Conservation (phyloP, 345 rosid genomes). For the Rhodamnia argentea region DNA sequence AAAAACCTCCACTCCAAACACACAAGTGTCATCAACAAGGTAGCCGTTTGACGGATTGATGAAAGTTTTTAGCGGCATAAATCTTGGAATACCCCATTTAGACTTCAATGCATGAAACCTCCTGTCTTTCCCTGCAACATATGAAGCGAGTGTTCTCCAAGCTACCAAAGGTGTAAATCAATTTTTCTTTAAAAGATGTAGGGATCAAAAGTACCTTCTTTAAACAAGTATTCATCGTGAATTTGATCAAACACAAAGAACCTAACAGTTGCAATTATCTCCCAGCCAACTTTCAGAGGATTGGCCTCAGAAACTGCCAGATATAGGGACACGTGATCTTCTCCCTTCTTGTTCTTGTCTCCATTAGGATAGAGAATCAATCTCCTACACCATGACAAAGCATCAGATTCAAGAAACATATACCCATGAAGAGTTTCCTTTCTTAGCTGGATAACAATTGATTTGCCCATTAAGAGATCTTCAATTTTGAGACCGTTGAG, state of each 20-base stretch:
- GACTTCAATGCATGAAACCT: background rate
- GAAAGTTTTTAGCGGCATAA: background rate
- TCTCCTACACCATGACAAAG: background rate
- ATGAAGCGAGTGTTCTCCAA: background rate
- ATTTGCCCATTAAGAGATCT: background rate
- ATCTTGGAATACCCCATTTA: background rate
- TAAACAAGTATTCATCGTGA: background rate
- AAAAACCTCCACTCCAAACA: constrained; percentile 3
- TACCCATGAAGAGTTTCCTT: background rate
- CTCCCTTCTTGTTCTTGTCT: background rate
- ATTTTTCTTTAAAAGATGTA: too few relatives aligned
- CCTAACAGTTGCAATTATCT: background rate
- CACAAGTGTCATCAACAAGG: constrained; percentile 3
- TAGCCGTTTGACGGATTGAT: background rate
- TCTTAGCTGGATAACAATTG: background rate
- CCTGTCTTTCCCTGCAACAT: background rate
- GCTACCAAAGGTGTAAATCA: background rate
- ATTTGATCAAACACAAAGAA: background rate
- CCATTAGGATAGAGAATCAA: background rate
- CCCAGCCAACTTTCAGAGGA: background rate
- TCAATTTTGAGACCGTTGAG: background rate
- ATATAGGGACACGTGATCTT: background rate
- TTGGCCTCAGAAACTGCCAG: background rate
- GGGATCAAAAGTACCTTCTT: background rate
- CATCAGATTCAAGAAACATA: background rate